Percentiles rank a stretch among this genome's conserved stretches.
Evolutionary conservation across 768 basidiomycete genomes (phyloP).

Genomic region (Lentinus brumalis): DNA sequence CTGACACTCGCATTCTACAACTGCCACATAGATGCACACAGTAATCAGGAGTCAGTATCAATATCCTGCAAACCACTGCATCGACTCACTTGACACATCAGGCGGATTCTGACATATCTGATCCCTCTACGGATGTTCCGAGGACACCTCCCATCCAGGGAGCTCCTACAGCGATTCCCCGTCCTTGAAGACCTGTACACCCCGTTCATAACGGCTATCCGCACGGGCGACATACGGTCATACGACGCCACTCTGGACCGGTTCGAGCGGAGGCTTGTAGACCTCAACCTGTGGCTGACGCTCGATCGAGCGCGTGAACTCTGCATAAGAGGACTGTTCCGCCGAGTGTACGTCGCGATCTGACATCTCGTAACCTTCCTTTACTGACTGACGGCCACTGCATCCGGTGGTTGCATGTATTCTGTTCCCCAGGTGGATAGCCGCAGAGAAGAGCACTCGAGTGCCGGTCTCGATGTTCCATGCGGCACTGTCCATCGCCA

Average conservation of each 20-base stretch:
- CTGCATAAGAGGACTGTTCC: slow-evolving; percentile 81
- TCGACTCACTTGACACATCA: slow-evolving; percentile 34
- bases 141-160: slow-evolving; percentile 80
- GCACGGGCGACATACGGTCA: slow-evolving; percentile 70
- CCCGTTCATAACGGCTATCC: slow-evolving; percentile 82
- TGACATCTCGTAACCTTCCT: neutral
- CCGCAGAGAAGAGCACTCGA: slow-evolving; percentile 68
- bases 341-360: slow-evolving; percentile 59
- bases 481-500: slow-evolving; percentile 67
- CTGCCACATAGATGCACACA: slow-evolving; percentile 67
- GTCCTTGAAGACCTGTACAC: slow-evolving; percentile 69
- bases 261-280: slow-evolving; percentile 75
- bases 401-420: neutral
- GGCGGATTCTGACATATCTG: slow-evolving; percentile 88
- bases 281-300: slow-evolving; percentile 83
- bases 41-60: slow-evolving; percentile 80
- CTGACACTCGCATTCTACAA: slow-evolving; percentile 85
- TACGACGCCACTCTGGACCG: slow-evolving; percentile 80
- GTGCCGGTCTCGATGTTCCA: slow-evolving; percentile 85
- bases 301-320: slow-evolving; percentile 88
- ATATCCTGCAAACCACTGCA: neutral
- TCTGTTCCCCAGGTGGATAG: slow-evolving; percentile 67
- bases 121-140: slow-evolving; percentile 87
- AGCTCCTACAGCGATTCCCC: slow-evolving; percentile 73
- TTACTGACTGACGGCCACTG: neutral